Evolutionary conservation across 352 stramenopile genomes (phyloP).

Genomic region (Globisporangium lucens): DNA sequence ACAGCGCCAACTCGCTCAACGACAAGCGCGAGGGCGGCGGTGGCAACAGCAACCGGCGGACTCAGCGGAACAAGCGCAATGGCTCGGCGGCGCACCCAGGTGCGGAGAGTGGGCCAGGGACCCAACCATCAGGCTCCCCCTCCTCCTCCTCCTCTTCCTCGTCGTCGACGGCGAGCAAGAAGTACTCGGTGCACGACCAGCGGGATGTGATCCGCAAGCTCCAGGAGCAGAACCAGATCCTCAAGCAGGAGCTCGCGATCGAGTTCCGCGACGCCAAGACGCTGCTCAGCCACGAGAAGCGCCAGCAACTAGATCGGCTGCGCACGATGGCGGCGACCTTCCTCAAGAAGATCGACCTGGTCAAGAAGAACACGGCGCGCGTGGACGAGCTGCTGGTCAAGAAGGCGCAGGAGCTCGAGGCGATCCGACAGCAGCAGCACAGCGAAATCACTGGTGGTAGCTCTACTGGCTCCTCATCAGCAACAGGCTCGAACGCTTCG

Average conservation of each 20-base stretch:
- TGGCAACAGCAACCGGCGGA: not conserved
- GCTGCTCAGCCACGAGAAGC: conserved; percentile 53
- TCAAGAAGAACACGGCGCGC: conserved; percentile 38
- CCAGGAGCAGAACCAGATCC: conserved; percentile 69
- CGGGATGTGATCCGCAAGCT: conserved; percentile 69
- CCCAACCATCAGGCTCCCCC: not conserved
- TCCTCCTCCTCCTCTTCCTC: too few species aligned
- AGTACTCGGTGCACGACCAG: conserved; percentile 69
- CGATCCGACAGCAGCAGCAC: conserved; percentile 34
- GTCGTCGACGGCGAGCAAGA: conserved; percentile 11
- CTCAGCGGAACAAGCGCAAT: conserved; percentile 9
- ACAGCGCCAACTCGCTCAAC: not conserved
- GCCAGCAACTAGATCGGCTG: conserved; percentile 51
- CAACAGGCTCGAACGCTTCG: not conserved
- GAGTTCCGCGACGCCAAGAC: conserved; percentile 53
- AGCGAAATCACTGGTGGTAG: conserved; percentile 4
- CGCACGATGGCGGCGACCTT: conserved; percentile 47
- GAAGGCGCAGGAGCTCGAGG: conserved; percentile 47
- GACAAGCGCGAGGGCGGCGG: conserved; percentile 14
- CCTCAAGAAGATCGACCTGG: conserved; percentile 42
- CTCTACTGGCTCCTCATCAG: conserved; percentile 4
- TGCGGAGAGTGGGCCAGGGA: not conserved
- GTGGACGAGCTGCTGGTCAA: conserved; percentile 44
- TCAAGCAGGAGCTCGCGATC: conserved; percentile 73
- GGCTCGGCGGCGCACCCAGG: not conserved